Conservation (phyloP, 2,329 filamentous ascomycete species). For the Rasamsonia emersonii region DNA sequence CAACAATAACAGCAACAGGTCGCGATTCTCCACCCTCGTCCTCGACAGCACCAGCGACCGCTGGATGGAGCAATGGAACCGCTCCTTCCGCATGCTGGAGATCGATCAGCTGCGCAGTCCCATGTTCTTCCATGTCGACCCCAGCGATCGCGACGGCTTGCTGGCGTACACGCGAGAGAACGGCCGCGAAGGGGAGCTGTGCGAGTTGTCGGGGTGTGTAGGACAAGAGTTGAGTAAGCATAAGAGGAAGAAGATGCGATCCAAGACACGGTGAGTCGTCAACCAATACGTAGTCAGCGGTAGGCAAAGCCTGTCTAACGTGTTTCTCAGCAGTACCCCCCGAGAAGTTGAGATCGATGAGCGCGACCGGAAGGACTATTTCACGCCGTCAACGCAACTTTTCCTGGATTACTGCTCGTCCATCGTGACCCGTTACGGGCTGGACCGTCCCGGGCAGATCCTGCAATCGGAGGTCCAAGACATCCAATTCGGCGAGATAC, state of each 20-base stretch:
- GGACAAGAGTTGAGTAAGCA: slow-evolving; percentile 77
- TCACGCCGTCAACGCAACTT: slow-evolving; percentile 52
- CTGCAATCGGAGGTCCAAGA: slow-evolving; percentile 52
- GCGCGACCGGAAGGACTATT: slow-evolving; percentile 61
- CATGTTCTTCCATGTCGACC: slow-evolving; percentile 77
- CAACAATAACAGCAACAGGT: slow-evolving; percentile 13
- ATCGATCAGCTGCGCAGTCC: slow-evolving; percentile 68
- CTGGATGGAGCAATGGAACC: slow-evolving; percentile 66
- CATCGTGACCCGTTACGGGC: slow-evolving; percentile 49
- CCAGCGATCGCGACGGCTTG: slow-evolving; percentile 63
- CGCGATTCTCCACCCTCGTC: slow-evolving; percentile 46
- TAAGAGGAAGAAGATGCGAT: slow-evolving; percentile 56
- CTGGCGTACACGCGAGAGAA: slow-evolving; percentile 59
- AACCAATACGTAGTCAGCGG: slow-evolving; percentile 4
- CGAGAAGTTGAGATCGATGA: slow-evolving; percentile 51
- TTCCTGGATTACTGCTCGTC: slow-evolving; percentile 56
- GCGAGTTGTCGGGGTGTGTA: slow-evolving; percentile 65
- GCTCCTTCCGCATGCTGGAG: slow-evolving; percentile 57
- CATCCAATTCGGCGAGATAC: slow-evolving; percentile 50
- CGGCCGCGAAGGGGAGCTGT: slow-evolving; percentile 53
- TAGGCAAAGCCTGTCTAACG: too few species aligned
- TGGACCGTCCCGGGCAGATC: slow-evolving; percentile 47
- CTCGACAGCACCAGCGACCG: slow-evolving; percentile 55
- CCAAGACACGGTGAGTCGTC: slow-evolving; percentile 35
- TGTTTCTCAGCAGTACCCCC: slow-evolving; percentile 24